These are phyloP conservation scores for Ploettnerulaceae sp. DNA, from an alignment of 2,329 filamentous ascomycete species.

Conservation along the genomic window DNA sequence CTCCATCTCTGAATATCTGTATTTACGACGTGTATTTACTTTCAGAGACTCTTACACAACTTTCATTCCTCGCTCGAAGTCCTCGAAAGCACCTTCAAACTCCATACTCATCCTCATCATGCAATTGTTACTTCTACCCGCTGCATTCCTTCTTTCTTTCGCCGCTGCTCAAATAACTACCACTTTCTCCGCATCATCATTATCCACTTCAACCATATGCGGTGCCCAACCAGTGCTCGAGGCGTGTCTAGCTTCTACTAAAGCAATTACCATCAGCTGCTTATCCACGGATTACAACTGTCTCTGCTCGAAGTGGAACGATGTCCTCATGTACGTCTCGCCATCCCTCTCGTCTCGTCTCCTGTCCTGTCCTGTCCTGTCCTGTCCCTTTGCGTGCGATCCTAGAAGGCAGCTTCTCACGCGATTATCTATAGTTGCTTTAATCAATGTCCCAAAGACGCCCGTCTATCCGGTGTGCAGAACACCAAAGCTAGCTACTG, in stretches of 20 bases:
- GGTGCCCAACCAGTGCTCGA: constrained; percentile 38
- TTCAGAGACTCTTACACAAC: neutral
- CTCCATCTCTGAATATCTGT: no score
- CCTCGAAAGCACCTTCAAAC: neutral
- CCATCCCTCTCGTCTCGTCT: no score
- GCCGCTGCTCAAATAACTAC: constrained; percentile 26
- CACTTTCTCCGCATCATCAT: constrained; percentile 14
- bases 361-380: constrained; percentile 5
- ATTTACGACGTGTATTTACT: no score
- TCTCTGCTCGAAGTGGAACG: constrained; percentile 51
- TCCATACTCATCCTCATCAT: constrained; percentile 15
- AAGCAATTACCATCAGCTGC: constrained; percentile 35
- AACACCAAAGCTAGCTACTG: constrained; percentile 27
- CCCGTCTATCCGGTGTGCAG: constrained; percentile 24
- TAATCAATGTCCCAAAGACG: constrained; percentile 55
- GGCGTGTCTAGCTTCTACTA: constrained; percentile 35
- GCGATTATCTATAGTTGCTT: constrained; percentile 42
- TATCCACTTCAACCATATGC: constrained; percentile 26
- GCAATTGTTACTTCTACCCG: constrained; percentile 24
- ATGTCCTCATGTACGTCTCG: constrained; percentile 47
- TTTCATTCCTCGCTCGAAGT: neutral
- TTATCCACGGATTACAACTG: constrained; percentile 39
- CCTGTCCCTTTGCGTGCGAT: neutral
- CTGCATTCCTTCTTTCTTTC: constrained; percentile 30
- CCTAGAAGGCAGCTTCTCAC: neutral